Conservation (phyloP, 1,284 basidiomycete genomes). For the Sanguinoderma infundibulare region DNA sequence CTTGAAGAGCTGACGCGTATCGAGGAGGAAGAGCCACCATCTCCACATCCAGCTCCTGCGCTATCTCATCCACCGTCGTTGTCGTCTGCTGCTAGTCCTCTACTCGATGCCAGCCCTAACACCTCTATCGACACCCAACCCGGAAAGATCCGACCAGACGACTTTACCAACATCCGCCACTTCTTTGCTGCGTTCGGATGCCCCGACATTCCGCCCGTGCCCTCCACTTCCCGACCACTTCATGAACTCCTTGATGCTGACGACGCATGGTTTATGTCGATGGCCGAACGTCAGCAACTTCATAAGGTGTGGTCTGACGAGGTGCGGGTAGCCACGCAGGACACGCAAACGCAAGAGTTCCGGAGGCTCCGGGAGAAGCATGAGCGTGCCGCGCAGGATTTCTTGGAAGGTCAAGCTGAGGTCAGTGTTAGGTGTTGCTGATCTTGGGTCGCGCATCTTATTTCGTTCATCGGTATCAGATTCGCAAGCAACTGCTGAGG, state of each 20-base stretch:
- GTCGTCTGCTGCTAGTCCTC: not conserved
- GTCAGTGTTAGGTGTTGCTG: constrained; percentile 24
- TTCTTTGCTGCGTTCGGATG: constrained; percentile 33
- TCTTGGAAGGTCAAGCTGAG: constrained; percentile 42
- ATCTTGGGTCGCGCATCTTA: not conserved
- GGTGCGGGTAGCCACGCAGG: constrained; percentile 31
- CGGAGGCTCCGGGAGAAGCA: constrained; percentile 40
- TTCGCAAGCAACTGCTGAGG: constrained; percentile 49
- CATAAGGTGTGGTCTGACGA: constrained; percentile 29
- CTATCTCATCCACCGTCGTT: not conserved
- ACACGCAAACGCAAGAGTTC: constrained; percentile 42
- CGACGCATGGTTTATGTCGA: constrained; percentile 34
- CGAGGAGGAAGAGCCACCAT: not conserved
- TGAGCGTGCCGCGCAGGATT: constrained; percentile 31
- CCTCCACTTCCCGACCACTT: constrained; percentile 16
- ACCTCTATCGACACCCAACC: not conserved
- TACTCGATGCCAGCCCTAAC: not conserved
- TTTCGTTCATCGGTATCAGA: not conserved
- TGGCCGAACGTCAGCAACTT: constrained; percentile 28
- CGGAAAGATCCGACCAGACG: constrained; percentile 23
- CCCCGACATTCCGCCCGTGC: constrained; percentile 22
- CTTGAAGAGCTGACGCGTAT: constrained; percentile 21
- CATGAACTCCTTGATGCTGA: constrained; percentile 18
- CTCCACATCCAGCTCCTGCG: not conserved
- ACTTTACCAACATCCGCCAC: constrained; percentile 29